These are phyloP conservation scores for Xylaria flabelliformis DNA, from an alignment of 495 filamentous ascomycete genomes.

Conservation along the genomic window DNA sequence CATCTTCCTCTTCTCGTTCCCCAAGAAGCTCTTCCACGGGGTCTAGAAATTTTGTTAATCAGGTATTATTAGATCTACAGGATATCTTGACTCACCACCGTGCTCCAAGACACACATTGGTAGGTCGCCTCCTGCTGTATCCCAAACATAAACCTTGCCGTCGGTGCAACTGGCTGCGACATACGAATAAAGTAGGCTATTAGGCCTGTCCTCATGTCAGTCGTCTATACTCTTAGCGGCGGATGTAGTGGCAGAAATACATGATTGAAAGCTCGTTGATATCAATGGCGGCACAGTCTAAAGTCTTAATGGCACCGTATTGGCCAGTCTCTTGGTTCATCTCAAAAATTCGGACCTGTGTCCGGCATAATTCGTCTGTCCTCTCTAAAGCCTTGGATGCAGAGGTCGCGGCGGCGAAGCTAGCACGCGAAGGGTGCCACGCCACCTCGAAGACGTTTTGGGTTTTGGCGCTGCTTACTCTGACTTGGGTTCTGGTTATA, in stretches of 20 bases:
- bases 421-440: constrained; percentile 70
- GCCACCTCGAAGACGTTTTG: constrained; percentile 81
- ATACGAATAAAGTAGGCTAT: constrained; percentile 57
- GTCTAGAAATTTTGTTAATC: constrained; percentile 38
- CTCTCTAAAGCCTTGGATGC: constrained; percentile 52
- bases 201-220: constrained; percentile 50
- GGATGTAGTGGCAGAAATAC: constrained; percentile 40
- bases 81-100: constrained; percentile 48
- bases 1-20: constrained; percentile 71
- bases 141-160: constrained; percentile 85
- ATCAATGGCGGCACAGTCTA: constrained; percentile 80
- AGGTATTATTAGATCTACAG: not conserved
- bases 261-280: constrained; percentile 82
- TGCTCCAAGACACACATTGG: constrained; percentile 74
- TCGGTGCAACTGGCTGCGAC: constrained; percentile 86
- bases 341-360: constrained; percentile 58
- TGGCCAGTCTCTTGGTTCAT: constrained; percentile 37
- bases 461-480: constrained; percentile 57
- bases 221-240: constrained; percentile 47
- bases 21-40: constrained; percentile 68
- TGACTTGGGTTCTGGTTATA: constrained; percentile 51
- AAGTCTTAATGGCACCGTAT: constrained; percentile 47
- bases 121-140: constrained; percentile 62
- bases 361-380: constrained; percentile 49
- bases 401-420: constrained; percentile 68